Evolutionary conservation across 176 grass and related monocot genomes (phyloP).

Genomic region (Elaeis guineensis): DNA sequence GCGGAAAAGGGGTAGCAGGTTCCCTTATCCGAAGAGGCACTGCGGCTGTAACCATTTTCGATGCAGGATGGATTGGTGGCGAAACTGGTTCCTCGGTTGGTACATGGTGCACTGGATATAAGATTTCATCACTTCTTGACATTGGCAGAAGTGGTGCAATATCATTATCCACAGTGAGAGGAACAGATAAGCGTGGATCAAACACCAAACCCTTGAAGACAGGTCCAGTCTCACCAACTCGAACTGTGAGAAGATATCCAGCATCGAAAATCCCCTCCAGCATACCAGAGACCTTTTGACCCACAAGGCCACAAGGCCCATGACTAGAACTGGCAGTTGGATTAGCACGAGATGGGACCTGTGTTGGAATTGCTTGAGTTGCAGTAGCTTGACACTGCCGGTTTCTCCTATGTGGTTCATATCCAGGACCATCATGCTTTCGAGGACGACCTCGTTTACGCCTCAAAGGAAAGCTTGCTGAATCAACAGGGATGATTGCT

Average conservation of each 20-base stretch:
- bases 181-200: slow-evolving; percentile 21
- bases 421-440: slow-evolving; percentile 19
- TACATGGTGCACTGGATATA: neutral
- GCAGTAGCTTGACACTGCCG: neutral
- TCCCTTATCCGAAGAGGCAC: slow-evolving; percentile 14
- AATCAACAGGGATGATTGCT: slow-evolving; percentile 3
- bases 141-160: slow-evolving; percentile 22
- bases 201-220: slow-evolving; percentile 30
- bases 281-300: slow-evolving; percentile 22
- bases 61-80: neutral
- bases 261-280: slow-evolving; percentile 29
- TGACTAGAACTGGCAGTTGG: neutral
- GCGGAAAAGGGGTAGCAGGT: neutral
- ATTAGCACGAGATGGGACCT: neutral
- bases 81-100: slow-evolving; percentile 5
- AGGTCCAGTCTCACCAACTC: slow-evolving; percentile 14
- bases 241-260: slow-evolving; percentile 29
- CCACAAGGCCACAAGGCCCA: slow-evolving; percentile 6
- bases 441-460: slow-evolving; percentile 28
- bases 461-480: slow-evolving; percentile 9
- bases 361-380: neutral
- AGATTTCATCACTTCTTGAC: neutral
- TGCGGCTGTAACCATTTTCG: neutral
- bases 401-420: neutral
- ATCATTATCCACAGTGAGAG: slow-evolving; percentile 27